Evolutionary conservation across 1,284 basidiomycete genomes (phyloP).

Genomic region (Moesziomyces antarcticus): DNA sequence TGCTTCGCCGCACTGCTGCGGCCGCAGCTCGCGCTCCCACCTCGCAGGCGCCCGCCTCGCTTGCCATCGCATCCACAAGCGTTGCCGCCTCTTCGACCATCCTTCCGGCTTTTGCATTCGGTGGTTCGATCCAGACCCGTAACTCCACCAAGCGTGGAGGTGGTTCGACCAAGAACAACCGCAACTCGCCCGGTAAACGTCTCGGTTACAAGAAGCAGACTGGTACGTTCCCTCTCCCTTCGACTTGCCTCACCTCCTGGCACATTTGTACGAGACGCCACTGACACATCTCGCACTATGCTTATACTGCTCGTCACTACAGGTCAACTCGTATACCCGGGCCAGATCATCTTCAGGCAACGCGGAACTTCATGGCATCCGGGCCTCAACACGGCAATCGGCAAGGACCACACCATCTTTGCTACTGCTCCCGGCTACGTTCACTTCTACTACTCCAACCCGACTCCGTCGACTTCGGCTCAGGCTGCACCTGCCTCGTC

Average conservation of each 20-base stretch:
- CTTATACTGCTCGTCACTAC: background rate
- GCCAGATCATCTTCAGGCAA: conserved; percentile 65
- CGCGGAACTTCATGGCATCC: conserved; percentile 66
- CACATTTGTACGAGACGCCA: too few species aligned
- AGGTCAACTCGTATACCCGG: conserved; percentile 60
- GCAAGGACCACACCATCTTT: conserved; percentile 66
- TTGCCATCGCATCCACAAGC: conserved; percentile 48
- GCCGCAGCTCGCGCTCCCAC: conserved; percentile 22
- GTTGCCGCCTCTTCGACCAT: conserved; percentile 11
- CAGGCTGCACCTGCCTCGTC: conserved; percentile 13
- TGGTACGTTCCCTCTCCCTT: conserved; percentile 14
- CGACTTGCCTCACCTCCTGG: too few species aligned
- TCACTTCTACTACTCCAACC: conserved; percentile 61
- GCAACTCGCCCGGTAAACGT: conserved; percentile 66
- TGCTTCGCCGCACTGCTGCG: conserved; percentile 32
- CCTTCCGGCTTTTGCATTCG: conserved; percentile 60
- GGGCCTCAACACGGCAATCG: conserved; percentile 63
- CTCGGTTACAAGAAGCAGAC: conserved; percentile 65
- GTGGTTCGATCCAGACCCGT: conserved; percentile 63
- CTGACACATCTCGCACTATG: background rate
- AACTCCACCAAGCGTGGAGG: conserved; percentile 67
- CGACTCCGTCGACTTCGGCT: conserved; percentile 7
- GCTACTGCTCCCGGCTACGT: conserved; percentile 64
- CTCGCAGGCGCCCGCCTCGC: conserved; percentile 42
- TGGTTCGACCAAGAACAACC: conserved; percentile 66